phyloP scores from a whole-genome alignment of 495 filamentous ascomycete genomes.

The Talaromyces wortmannii region DNA sequence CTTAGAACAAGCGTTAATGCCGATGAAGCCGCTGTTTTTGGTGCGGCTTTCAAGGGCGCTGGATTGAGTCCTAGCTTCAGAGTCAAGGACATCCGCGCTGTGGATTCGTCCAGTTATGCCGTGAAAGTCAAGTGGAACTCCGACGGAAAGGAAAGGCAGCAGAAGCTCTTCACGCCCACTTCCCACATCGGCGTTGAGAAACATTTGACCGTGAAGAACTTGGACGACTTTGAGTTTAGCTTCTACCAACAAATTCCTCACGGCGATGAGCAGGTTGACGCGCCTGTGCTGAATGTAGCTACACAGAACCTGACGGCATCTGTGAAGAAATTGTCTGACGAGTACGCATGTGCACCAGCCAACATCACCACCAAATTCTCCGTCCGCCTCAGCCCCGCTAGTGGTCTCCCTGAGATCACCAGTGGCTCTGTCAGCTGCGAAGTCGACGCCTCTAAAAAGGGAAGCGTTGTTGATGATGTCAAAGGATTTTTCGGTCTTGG shows the following conservation, averaged over 20 bases:
- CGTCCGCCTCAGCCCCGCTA: conserved; percentile 60
- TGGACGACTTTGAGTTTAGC: conserved; percentile 74
- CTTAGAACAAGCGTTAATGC: conserved; percentile 91
- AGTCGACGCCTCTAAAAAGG: conserved; percentile 62
- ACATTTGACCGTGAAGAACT: conserved; percentile 79
- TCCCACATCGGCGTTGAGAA: conserved; percentile 76
- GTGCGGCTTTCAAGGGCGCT: conserved; percentile 91
- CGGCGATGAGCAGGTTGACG: conserved; percentile 36
- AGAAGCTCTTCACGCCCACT: conserved; percentile 73
- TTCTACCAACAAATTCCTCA: conserved; percentile 63
- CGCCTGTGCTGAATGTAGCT: conserved; percentile 47
- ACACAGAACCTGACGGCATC: conserved; percentile 82
- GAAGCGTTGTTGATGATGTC: conserved; percentile 79
- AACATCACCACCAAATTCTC: conserved; percentile 77
- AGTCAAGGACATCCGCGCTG: conserved; percentile 88
- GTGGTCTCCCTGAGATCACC: conserved; percentile 79
- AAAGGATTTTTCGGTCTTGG: conserved; percentile 95
- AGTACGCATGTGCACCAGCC: conserved; percentile 64
- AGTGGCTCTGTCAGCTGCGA: conserved; percentile 79
- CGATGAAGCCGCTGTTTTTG: conserved; percentile 95
- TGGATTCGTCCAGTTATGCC: conserved; percentile 66
- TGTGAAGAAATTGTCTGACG: conserved; percentile 64
- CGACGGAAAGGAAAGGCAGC: conserved; percentile 56
- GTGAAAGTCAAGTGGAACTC: conserved; percentile 61
- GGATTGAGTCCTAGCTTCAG: conserved; percentile 87